A percentile compares a stretch with the other conserved stretches of the same genome.
Conservation (phyloP, 2,329 filamentous ascomycete species). For the Stachybotrys echinatus region DNA sequence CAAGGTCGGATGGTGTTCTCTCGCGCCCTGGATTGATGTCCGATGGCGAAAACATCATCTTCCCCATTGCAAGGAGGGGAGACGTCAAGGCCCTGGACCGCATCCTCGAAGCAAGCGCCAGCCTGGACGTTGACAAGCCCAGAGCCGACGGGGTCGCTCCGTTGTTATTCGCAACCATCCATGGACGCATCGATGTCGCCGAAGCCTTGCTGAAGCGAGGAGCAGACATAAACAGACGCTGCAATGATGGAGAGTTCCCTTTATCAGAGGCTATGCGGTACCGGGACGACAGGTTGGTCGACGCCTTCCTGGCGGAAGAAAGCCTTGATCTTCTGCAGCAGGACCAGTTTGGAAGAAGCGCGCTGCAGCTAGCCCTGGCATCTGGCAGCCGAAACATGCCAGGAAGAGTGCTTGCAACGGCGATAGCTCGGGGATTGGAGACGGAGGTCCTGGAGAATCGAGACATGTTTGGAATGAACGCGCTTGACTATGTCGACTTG, state of each 20-base stretch:
- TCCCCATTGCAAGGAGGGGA: constrained; percentile 7
- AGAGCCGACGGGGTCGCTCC: constrained; percentile 6
- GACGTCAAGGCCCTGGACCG: constrained; percentile 8
- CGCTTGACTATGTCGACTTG: constrained; percentile 1
- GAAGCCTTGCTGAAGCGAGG: constrained; percentile 8
- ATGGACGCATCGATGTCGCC: constrained; percentile 3
- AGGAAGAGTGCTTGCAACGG: constrained; percentile 5
- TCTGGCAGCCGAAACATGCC: constrained; percentile 6
- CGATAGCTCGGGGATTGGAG: constrained; percentile 5
- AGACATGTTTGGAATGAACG: constrained; percentile 10
- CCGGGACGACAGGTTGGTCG: constrained; percentile 3
- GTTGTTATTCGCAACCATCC: constrained; percentile 7
- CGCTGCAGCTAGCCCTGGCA: constrained; percentile 8
- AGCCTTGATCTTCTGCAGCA: constrained; percentile 6
- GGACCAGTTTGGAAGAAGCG: constrained; percentile 8
- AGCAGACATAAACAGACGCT: constrained; percentile 8
- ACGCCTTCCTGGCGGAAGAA: constrained; percentile 6
- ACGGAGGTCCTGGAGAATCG: constrained; percentile 5
- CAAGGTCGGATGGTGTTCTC: constrained; percentile 4
- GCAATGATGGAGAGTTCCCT: constrained; percentile 5
- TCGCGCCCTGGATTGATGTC: background rate
- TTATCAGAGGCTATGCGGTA: constrained; percentile 9
- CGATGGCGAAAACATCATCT: constrained; percentile 8
- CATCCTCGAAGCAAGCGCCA: constrained; percentile 9
- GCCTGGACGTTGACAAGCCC: constrained; percentile 4